Evolutionary conservation across 768 basidiomycete species (phyloP).

Genomic region (Auricularia auricula-judae): DNA sequence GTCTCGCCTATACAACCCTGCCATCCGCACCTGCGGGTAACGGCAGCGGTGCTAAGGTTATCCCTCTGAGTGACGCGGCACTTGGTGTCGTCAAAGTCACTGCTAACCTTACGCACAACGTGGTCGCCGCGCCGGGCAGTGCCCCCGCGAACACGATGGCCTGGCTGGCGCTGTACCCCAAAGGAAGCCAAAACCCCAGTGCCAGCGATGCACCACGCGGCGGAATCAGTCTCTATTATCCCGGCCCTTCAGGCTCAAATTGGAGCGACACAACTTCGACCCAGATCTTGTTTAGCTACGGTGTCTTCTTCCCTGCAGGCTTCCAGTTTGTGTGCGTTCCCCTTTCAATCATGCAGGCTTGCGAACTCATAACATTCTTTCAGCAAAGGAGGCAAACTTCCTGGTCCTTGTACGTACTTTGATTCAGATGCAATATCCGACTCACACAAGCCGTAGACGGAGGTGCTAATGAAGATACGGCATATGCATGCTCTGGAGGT

Average conservation of each 20-base stretch:
- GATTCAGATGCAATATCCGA: background rate
- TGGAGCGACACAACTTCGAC: background rate
- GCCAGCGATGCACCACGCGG: slow-evolving; percentile 29
- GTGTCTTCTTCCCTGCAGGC: slow-evolving; percentile 45
- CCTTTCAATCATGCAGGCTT: background rate
- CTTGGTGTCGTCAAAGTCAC: slow-evolving; percentile 31
- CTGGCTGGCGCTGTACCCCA: slow-evolving; percentile 43
- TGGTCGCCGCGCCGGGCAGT: slow-evolving; percentile 32
- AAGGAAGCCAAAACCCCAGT: slow-evolving; percentile 46
- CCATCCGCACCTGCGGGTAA: slow-evolving; percentile 14
- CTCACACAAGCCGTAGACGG: slow-evolving; percentile 18
- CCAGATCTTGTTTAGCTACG: slow-evolving; percentile 50
- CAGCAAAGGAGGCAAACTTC: slow-evolving; percentile 55
- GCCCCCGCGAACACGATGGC: slow-evolving; percentile 26
- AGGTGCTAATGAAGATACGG: slow-evolving; percentile 35
- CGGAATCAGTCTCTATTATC: slow-evolving; percentile 64
- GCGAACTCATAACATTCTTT: background rate
- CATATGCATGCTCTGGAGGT: slow-evolving; percentile 55
- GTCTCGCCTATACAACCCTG: slow-evolving; percentile 36
- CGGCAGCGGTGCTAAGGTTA: slow-evolving; percentile 12
- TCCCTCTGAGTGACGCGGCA: slow-evolving; percentile 33
- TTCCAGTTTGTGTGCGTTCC: background rate
- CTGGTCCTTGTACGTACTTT: slow-evolving; percentile 35
- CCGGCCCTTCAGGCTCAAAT: slow-evolving; percentile 45
- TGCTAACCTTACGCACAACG: slow-evolving; percentile 27